These are phyloP conservation scores for Wickerhamiella dianesei DNA, from an alignment of 805 yeast genomes.

Conservation along the genomic window DNA sequence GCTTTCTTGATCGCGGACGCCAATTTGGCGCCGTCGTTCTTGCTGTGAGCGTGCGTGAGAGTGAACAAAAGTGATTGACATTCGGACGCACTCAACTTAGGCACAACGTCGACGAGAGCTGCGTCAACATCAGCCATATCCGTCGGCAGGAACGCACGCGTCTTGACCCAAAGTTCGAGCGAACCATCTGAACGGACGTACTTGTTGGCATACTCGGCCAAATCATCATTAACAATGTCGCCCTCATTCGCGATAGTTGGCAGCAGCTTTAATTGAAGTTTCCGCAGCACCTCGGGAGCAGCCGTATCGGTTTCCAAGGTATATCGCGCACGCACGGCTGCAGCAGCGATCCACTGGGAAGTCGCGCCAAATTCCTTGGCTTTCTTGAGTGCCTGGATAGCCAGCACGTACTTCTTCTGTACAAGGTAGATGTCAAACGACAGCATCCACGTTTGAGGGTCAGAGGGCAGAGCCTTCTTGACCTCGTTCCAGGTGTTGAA, in stretches of 20 bases:
- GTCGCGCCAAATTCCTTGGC: slow-evolving; percentile 30
- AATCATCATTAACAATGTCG: slow-evolving; percentile 15
- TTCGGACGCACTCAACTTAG: neutral
- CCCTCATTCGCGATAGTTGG: slow-evolving; percentile 17
- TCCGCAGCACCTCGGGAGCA: slow-evolving; percentile 34
- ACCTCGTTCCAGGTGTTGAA: slow-evolving; percentile 29
- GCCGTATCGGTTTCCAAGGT: slow-evolving; percentile 26
- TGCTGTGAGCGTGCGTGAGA: neutral
- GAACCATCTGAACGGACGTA: slow-evolving; percentile 15
- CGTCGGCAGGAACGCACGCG: slow-evolving; percentile 14
- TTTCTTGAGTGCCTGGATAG: slow-evolving; percentile 36
- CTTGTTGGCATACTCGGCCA: slow-evolving; percentile 18
- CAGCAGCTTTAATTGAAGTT: slow-evolving; percentile 20
- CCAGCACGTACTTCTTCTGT: slow-evolving; percentile 39
- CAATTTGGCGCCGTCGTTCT: slow-evolving; percentile 6
- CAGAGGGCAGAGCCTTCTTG: slow-evolving; percentile 15
- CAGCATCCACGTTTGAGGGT: slow-evolving; percentile 31
- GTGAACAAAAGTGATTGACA: neutral
- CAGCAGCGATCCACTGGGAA: slow-evolving; percentile 19
- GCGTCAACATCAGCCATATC: slow-evolving; percentile 3
- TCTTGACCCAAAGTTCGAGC: slow-evolving; percentile 17
- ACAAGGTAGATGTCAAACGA: slow-evolving; percentile 32
- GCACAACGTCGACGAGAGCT: slow-evolving; percentile 1
- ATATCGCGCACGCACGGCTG: slow-evolving; percentile 26
- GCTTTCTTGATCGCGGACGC: slow-evolving; percentile 8